Percentiles rank a stretch among this genome's conserved stretches.
Conservation (phyloP, 352 stramenopile species). For the Phytopythium mirpurense region DNA sequence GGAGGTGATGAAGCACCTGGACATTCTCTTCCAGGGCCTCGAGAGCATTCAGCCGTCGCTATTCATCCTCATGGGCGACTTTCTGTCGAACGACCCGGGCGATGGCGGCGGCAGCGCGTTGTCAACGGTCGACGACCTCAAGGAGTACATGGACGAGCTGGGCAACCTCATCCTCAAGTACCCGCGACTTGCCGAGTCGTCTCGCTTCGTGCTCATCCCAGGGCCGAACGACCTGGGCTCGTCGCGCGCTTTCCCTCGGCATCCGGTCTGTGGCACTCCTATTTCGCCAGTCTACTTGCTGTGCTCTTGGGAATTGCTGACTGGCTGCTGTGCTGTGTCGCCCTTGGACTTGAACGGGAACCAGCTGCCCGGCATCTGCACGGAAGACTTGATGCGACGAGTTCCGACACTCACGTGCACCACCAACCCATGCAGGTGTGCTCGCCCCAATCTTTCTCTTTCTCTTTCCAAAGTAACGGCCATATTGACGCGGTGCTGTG, state of each 20-base stretch:
- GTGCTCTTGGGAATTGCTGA: background rate
- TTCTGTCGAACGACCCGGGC: slow-evolving; percentile 48
- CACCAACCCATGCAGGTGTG: slow-evolving; percentile 89
- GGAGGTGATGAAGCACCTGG: slow-evolving; percentile 85
- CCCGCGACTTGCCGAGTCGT: slow-evolving; percentile 71
- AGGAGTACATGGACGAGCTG: slow-evolving; percentile 88
- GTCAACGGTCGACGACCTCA: slow-evolving; percentile 72
- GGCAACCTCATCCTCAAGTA: slow-evolving; percentile 88
- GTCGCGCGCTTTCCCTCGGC: slow-evolving; percentile 70
- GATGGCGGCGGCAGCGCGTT: slow-evolving; percentile 65
- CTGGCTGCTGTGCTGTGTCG: background rate
- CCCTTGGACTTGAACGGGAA: background rate
- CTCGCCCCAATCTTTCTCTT: background rate
- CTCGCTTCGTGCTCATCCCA: slow-evolving; percentile 90
- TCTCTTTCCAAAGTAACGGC: background rate
- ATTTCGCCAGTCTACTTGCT: background rate
- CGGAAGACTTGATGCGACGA: slow-evolving; percentile 54
- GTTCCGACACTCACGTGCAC: slow-evolving; percentile 78
- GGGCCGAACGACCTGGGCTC: slow-evolving; percentile 90
- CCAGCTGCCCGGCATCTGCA: slow-evolving; percentile 68
- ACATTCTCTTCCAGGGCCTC: slow-evolving; percentile 87
- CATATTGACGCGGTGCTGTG: background rate
- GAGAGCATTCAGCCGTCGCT: slow-evolving; percentile 69
- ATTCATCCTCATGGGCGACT: slow-evolving; percentile 95
- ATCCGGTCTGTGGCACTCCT: slow-evolving; percentile 33